Conservation (phyloP, 306 rosid species). For the Astragalus membranaceus region DNA sequence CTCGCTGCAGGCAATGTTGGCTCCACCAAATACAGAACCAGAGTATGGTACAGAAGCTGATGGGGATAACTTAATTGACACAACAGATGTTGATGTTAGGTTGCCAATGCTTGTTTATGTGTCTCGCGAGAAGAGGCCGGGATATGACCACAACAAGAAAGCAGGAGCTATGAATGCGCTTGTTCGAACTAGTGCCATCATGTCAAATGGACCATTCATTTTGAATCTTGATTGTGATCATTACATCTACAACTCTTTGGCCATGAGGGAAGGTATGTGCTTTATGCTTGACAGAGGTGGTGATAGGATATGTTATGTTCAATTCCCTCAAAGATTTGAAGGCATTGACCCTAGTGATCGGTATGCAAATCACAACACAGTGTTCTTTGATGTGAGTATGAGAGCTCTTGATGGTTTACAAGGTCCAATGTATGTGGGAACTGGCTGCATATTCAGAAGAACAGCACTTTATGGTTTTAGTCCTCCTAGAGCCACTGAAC, state of each 20-base stretch:
- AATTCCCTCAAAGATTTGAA: slow-evolving; percentile 85
- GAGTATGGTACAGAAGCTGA: slow-evolving; percentile 62
- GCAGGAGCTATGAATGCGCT: slow-evolving; percentile 93
- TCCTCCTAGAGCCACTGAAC: slow-evolving; percentile 83
- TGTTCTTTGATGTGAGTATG: slow-evolving; percentile 85
- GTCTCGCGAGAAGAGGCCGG: slow-evolving; percentile 82
- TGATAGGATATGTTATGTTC: slow-evolving; percentile 78
- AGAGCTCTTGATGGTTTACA: slow-evolving; percentile 88
- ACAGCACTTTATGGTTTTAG: slow-evolving; percentile 84
- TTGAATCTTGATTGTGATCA: slow-evolving; percentile 89
- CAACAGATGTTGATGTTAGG: slow-evolving; percentile 61
- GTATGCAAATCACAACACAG: slow-evolving; percentile 82
- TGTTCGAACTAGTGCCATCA: slow-evolving; percentile 77
- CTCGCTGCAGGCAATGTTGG: slow-evolving; percentile 66
- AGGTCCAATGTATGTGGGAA: slow-evolving; percentile 89
- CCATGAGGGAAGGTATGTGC: slow-evolving; percentile 89
- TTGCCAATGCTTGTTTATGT: slow-evolving; percentile 81
- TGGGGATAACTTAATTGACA: slow-evolving; percentile 62
- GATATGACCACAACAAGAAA: slow-evolving; percentile 81
- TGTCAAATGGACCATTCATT: slow-evolving; percentile 88
- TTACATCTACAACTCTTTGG: slow-evolving; percentile 68
- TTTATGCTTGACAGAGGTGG: slow-evolving; percentile 91
- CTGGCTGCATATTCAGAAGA: slow-evolving; percentile 81
- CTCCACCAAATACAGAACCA: slow-evolving; percentile 72
- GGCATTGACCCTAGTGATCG: slow-evolving; percentile 80